Percentiles rank a stretch among this genome's conserved stretches.
phyloP scores from a whole-genome alignment of 805 yeast genomes.

The Brettanomyces bruxellensis region DNA sequence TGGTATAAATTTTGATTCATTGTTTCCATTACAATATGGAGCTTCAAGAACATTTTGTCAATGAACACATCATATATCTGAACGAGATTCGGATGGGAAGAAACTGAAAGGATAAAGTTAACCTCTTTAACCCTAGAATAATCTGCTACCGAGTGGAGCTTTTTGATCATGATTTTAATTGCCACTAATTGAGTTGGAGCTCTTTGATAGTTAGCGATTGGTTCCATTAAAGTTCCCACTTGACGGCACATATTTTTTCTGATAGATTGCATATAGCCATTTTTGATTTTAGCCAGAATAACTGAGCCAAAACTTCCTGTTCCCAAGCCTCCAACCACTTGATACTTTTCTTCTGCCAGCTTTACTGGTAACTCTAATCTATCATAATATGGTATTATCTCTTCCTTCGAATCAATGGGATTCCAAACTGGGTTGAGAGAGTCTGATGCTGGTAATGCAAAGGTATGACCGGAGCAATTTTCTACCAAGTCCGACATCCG shows the following conservation, averaged over 20 bases:
- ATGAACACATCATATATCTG: constrained; percentile 73
- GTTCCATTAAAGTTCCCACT: constrained; percentile 47
- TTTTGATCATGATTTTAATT: constrained; percentile 65
- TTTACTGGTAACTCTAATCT: constrained; percentile 29
- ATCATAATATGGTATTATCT: not conserved
- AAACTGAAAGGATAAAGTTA: constrained; percentile 54
- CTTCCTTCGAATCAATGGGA: too few relatives aligned
- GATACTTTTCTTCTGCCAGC: constrained; percentile 35
- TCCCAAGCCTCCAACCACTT: constrained; percentile 47
- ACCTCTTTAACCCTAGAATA: constrained; percentile 58
- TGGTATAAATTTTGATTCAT: constrained; percentile 79
- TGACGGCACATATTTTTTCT: constrained; percentile 14
- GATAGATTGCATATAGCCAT: constrained; percentile 7
- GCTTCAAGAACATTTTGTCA: constrained; percentile 47
- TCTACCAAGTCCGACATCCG: too few relatives aligned
- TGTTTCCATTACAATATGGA: constrained; percentile 83
- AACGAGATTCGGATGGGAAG: constrained; percentile 64
- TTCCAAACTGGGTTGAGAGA: too few relatives aligned
- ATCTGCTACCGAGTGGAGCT: constrained; percentile 42
- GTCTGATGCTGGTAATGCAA: too few relatives aligned
- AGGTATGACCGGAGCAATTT: too few relatives aligned
- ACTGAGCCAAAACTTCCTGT: constrained; percentile 74
- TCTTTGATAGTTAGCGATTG: constrained; percentile 10
- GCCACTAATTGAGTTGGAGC: constrained; percentile 45
- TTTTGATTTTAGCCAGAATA: constrained; percentile 45